These are phyloP conservation scores for Aspergillus niger DNA, from an alignment of 2,329 filamentous ascomycete species.

Conservation along the genomic window DNA sequence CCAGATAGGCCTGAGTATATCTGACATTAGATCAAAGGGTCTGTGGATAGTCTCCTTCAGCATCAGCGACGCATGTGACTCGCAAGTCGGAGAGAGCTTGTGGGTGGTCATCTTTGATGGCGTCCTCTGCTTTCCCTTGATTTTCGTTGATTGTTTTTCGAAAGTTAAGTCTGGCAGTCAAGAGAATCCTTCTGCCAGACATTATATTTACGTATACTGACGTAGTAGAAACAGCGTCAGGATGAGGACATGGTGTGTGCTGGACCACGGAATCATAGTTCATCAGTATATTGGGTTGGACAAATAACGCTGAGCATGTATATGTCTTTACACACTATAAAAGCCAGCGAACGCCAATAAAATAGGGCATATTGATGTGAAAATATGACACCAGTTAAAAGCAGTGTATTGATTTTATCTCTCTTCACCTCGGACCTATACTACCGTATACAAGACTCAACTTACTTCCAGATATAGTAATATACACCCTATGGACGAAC, in stretches of 20 bases:
- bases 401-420: too few relatives aligned
- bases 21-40: not conserved
- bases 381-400: too few relatives aligned
- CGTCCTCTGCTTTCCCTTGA: not conserved
- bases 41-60: not conserved
- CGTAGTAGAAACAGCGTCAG: not conserved
- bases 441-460: too few relatives aligned
- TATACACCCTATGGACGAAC: too few relatives aligned
- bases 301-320: not conserved
- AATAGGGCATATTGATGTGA: too few relatives aligned
- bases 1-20: not conserved
- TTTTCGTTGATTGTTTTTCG: not conserved
- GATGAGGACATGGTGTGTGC: not conserved
- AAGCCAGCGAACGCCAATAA: too few relatives aligned
- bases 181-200: not conserved
- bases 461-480: too few relatives aligned
- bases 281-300: too few relatives aligned
- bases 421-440: too few relatives aligned
- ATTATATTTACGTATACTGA: not conserved
- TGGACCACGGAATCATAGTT: not conserved
- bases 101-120: not conserved
- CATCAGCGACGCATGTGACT: not conserved
- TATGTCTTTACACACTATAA: not conserved
- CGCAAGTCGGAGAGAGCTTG: not conserved
- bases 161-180: not conserved